Evolutionary conservation across 176 grass and related monocot species (phyloP).

Genomic region (Puccinellia tenuiflora): DNA sequence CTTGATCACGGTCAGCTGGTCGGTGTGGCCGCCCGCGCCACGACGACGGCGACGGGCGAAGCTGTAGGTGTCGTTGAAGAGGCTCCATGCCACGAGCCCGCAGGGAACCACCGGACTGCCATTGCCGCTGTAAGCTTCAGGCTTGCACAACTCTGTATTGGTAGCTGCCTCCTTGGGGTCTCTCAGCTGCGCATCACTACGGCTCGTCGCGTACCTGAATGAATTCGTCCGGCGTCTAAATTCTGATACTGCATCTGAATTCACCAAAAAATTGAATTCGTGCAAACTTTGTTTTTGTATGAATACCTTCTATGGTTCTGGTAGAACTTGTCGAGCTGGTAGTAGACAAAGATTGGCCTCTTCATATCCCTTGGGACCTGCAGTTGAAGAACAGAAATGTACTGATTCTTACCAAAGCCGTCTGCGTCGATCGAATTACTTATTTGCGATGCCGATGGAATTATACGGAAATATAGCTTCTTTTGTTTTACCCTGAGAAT

Average conservation of each 20-base stretch:
- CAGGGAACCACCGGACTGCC: slow-evolving; percentile 48
- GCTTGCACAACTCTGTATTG: slow-evolving; percentile 25
- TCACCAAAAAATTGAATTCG: not conserved
- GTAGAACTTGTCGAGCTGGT: slow-evolving; percentile 68
- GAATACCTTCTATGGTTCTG: slow-evolving; percentile 77
- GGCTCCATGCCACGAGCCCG: slow-evolving; percentile 63
- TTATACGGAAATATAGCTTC: too few relatives aligned
- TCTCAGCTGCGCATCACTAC: slow-evolving; percentile 40
- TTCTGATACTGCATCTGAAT: not conserved
- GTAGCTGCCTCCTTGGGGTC: not conserved
- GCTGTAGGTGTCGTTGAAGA: slow-evolving; percentile 76
- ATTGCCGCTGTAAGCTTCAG: slow-evolving; percentile 39
- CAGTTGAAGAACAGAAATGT: not conserved
- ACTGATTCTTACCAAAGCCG: not conserved
- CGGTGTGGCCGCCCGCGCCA: not conserved
- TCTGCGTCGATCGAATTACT: not conserved
- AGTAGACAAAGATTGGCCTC: slow-evolving; percentile 64
- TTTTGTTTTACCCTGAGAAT: slow-evolving; percentile 41
- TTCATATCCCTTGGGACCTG: slow-evolving; percentile 63
- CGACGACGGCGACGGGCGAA: not conserved
- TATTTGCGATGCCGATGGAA: not conserved
- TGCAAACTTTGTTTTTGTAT: not conserved
- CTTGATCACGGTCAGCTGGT: slow-evolving; percentile 44
- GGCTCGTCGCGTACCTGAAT: slow-evolving; percentile 54
- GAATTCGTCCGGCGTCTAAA: not conserved